Evolutionary conservation across 768 basidiomycete species (phyloP).

Genomic region (Kwoniella dejecticola): DNA sequence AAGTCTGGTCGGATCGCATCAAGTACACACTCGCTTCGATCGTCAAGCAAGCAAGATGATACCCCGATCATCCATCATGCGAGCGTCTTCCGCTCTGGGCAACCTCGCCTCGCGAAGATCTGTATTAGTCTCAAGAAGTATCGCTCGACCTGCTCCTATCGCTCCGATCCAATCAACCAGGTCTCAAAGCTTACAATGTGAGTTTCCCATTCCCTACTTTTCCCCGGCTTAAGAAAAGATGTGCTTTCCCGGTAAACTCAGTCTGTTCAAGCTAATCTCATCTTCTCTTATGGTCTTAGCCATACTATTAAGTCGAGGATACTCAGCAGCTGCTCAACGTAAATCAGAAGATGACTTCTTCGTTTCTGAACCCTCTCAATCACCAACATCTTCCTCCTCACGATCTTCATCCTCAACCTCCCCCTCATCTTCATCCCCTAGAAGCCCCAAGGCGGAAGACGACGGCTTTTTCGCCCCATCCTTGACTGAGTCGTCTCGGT

Average conservation of each 20-base stretch:
- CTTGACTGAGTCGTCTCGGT: constrained; percentile 2
- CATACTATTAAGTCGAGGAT: constrained; percentile 13
- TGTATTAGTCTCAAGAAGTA: constrained; percentile 10
- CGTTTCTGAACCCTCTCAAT: constrained; percentile 5
- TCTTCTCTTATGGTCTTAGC: background rate
- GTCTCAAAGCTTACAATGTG: constrained; percentile 17
- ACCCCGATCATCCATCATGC: constrained; percentile 21
- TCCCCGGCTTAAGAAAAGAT: no score
- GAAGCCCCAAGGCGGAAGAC: background rate
- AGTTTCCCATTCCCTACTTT: background rate
- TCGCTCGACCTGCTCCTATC: background rate
- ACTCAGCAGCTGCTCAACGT: constrained; percentile 23
- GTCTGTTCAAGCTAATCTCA: no score
- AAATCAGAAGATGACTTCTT: constrained; percentile 27
- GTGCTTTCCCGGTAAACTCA: no score
- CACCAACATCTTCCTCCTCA: background rate
- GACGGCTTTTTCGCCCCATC: constrained; percentile 22
- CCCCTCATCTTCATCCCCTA: constrained; percentile 4
- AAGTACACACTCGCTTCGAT: background rate
- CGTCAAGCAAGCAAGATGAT: constrained; percentile 24
- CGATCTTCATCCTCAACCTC: constrained; percentile 1
- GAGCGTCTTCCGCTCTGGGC: constrained; percentile 13
- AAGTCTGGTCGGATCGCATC: no score
- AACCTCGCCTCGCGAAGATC: constrained; percentile 15
- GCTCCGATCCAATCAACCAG: background rate